Conservation (phyloP, 345 rosid genomes). For the Cardamine resedifolia region DNA sequence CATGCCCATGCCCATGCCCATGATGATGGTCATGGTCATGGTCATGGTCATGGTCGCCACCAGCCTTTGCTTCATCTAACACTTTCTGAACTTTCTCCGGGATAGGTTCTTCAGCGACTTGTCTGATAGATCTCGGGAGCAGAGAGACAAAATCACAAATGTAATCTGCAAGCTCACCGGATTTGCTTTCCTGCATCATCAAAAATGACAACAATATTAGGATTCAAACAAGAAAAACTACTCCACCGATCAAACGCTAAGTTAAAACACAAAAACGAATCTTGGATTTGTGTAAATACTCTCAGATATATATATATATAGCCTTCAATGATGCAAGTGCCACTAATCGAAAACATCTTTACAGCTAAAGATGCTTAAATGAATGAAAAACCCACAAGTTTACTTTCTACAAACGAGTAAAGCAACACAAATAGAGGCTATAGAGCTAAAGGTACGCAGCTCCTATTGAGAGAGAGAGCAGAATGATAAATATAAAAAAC, state of each 20-base stretch:
- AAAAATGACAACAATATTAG: not conserved
- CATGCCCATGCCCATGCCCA: constrained; percentile 33
- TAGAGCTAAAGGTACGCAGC: not conserved
- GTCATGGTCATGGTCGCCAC: constrained; percentile 42
- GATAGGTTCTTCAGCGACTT: constrained; percentile 50
- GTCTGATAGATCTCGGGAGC: constrained; percentile 58
- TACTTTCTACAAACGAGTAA: not conserved
- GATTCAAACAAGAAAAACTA: not conserved
- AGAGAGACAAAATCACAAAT: constrained; percentile 57
- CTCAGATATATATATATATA: not conserved
- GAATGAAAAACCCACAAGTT: not conserved
- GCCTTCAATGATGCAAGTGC: not conserved
- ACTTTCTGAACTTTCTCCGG: constrained; percentile 45
- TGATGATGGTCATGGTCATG: constrained; percentile 20
- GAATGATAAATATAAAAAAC: not conserved
- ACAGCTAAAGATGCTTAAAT: not conserved
- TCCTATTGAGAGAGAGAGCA: not conserved
- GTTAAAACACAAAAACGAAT: not conserved
- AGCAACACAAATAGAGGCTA: constrained; percentile 6
- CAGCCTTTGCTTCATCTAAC: constrained; percentile 55
- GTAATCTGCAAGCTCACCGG: constrained; percentile 59
- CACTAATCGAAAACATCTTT: not conserved
- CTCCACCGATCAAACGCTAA: not conserved
- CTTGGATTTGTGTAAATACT: not conserved
- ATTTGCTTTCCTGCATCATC: constrained; percentile 56